Evolutionary conservation across 257 asterid species (phyloP).

Genomic region (Nicotiana tabacum): DNA sequence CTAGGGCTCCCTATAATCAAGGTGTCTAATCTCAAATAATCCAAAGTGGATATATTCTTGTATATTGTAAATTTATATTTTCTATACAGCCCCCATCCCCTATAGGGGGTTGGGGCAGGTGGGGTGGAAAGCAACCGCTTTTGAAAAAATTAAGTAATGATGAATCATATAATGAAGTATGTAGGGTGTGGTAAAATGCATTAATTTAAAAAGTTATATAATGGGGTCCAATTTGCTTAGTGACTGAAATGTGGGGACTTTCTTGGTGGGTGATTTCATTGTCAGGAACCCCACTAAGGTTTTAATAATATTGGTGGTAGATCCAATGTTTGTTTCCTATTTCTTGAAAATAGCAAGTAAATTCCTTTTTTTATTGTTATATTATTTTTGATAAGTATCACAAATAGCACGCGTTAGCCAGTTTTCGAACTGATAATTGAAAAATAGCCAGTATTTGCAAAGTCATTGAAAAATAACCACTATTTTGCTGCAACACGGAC

Average conservation of each 20-base stretch:
- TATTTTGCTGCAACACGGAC: no score
- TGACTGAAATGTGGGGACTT: background rate
- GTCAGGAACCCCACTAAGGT: background rate
- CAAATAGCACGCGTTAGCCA: no score
- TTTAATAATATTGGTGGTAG: background rate
- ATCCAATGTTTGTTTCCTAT: background rate
- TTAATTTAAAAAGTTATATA: background rate
- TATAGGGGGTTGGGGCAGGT: background rate
- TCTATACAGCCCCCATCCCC: background rate
- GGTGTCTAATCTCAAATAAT: background rate
- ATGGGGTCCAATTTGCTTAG: constrained; percentile 3
- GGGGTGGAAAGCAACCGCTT: background rate
- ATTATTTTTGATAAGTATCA: background rate
- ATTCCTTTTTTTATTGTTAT: no score
- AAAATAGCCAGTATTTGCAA: no score
- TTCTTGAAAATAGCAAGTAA: no score
- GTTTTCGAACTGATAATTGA: no score
- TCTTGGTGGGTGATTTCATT: background rate
- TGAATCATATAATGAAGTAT: background rate
- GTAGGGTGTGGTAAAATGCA: background rate
- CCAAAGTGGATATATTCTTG: background rate
- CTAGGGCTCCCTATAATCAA: background rate
- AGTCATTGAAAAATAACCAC: no score
- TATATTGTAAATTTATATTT: background rate
- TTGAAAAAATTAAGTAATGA: background rate